Evolutionary conservation across 1,284 basidiomycete genomes (phyloP), one percentile per base, ranked within the genome.

Genomic region (Leccinum discolor): DNA sequence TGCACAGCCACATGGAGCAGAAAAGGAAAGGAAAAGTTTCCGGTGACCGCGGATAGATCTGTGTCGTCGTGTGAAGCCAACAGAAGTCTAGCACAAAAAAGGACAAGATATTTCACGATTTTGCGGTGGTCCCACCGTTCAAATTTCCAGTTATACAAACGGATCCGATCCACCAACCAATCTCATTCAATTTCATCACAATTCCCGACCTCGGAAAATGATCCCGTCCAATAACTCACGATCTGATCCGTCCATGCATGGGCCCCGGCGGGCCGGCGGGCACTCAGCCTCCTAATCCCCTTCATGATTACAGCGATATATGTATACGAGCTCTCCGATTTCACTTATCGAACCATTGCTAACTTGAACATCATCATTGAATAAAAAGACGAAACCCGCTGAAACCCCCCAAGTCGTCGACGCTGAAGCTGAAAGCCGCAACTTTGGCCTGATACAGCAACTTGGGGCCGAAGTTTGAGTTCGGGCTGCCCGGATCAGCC

Each of bases 271-370:
- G 35, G 0, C 35, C 35, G 35, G 35, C n/a, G n/a, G 8, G 42
- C n/a, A 47, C 10, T 4, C 44, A 47, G n/a, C n/a, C 8, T n/a
- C 44, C 44, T 1, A n/a, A 47, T n/a, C 16, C 18, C 18, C 18
- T 8, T 21, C 50, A 21, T 52, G 11, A 52, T 52, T 21, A 21
- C 11, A 21, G 18, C 44, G 18, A 50, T 11, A 47, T 47, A n/a
- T 44, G 7, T 18, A 47, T 47, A 47, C 44, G 8, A 47, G n/a
- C n/a, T n/a, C 44, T 0, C 44, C 44, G n/a, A 26, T 47, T 21
- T 44, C 21, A 4, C 44, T 63, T 63, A 50, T 63, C 8, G 32
- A 62, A 61, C 60, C 42, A 60, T 62, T 38, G 35, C 35, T 35
- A 35, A 32, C 32, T 32, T 21, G 18, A 47, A 26, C 26, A 26